Evolutionary conservation across 257 asterid genomes (phyloP).

Genomic region (Coffea canephora): DNA sequence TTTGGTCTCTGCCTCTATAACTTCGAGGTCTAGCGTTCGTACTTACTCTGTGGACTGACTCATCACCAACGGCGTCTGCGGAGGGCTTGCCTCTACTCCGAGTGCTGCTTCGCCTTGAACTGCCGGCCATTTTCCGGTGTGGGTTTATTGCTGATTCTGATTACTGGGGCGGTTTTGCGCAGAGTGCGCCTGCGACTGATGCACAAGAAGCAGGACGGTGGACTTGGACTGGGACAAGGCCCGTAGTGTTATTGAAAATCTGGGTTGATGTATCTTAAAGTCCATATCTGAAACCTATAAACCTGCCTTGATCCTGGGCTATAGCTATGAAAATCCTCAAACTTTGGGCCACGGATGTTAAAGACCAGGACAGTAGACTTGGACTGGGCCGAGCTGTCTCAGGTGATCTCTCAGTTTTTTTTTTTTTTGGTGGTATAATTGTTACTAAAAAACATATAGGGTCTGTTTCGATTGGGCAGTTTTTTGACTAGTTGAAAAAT

Average conservation of each 20-base stretch:
- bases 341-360: background rate
- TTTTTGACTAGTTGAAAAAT: too few relatives aligned
- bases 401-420: too few relatives aligned
- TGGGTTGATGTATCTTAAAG: background rate
- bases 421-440: too few relatives aligned
- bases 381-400: too few relatives aligned
- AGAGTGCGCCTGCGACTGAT: background rate
- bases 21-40: constrained; percentile 31
- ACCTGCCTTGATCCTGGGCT: background rate
- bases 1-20: constrained; percentile 28
- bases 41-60: constrained; percentile 7
- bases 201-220: background rate
- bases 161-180: background rate
- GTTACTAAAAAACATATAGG: too few relatives aligned
- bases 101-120: constrained; percentile 42
- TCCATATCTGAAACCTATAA: background rate
- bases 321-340: background rate
- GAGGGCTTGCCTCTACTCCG: constrained; percentile 37
- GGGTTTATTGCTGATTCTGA: background rate
- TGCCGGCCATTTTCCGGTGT: constrained; percentile 48
- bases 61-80: constrained; percentile 29
- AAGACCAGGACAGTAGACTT: too few relatives aligned
- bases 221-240: constrained; percentile 19
- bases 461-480: too few relatives aligned
- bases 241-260: background rate